Evolutionary conservation across 805 yeast genomes (phyloP).

Genomic region (Cyberlindnera petersonii): DNA sequence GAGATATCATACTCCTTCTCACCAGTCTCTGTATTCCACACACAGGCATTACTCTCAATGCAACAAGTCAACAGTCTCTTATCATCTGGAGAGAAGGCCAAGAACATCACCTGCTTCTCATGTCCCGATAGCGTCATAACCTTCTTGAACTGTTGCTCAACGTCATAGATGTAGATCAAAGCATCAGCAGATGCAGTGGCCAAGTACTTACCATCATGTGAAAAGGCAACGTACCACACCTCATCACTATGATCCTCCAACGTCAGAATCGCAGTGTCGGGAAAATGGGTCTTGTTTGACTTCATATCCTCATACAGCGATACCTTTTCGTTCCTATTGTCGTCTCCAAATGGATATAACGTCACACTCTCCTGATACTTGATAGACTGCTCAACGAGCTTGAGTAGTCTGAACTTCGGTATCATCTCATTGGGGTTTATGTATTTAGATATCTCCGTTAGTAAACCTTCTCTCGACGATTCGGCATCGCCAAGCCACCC

Average conservation of each 20-base stretch:
- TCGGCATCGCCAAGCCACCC: constrained; percentile 30
- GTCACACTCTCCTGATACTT: constrained; percentile 40
- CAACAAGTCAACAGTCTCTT: constrained; percentile 64
- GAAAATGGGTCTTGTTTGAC: constrained; percentile 37
- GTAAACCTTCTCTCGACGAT: constrained; percentile 37
- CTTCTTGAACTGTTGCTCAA: constrained; percentile 40
- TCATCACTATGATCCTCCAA: constrained; percentile 60
- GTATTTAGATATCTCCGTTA: constrained; percentile 40
- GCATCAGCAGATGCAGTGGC: constrained; percentile 78
- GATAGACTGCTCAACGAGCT: constrained; percentile 49
- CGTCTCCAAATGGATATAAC: constrained; percentile 32
- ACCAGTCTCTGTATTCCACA: constrained; percentile 59
- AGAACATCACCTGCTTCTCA: constrained; percentile 53
- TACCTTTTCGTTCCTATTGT: constrained; percentile 11
- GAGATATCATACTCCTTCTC: constrained; percentile 23
- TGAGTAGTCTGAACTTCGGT: constrained; percentile 48
- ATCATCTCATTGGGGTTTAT: constrained; percentile 51
- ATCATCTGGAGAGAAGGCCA: constrained; percentile 77
- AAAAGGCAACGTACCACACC: constrained; percentile 80
- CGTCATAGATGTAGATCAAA: constrained; percentile 61
- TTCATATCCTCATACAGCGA: constrained; percentile 36
- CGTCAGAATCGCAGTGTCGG: constrained; percentile 43
- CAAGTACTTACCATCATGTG: constrained; percentile 69
- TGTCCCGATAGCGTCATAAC: constrained; percentile 41
- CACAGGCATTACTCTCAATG: constrained; percentile 61